phyloP scores from a whole-genome alignment of 306 rosid species.

The Cucumis melo region DNA sequence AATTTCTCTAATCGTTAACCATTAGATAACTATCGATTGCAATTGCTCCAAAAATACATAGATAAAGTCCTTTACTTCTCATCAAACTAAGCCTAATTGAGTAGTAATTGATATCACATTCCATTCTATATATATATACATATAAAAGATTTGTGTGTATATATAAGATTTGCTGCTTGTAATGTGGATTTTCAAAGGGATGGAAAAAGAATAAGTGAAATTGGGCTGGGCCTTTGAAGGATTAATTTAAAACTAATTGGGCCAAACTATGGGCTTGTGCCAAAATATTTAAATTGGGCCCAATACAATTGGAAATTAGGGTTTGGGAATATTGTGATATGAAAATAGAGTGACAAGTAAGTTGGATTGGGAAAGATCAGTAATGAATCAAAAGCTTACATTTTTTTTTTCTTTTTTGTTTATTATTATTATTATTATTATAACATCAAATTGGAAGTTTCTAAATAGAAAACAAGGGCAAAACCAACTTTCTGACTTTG shows the following conservation, averaged over 20 bases:
- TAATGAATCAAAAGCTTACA: not conserved
- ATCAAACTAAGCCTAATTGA: too few species aligned
- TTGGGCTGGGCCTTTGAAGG: not conserved
- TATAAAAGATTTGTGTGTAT: too few species aligned
- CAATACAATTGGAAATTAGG: not conserved
- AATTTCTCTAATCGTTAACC: too few species aligned
- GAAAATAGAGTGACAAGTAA: not conserved
- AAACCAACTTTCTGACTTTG: conserved; percentile 6
- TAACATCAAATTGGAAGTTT: conserved; percentile 2
- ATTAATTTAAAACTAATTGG: not conserved
- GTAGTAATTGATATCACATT: too few species aligned
- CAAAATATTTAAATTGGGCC: not conserved
- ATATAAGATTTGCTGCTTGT: too few species aligned
- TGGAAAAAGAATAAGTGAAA: too few species aligned
- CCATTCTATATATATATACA: too few species aligned
- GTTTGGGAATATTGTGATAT: not conserved
- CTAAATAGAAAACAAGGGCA: not conserved
- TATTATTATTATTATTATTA: not conserved
- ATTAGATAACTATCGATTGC: too few species aligned
- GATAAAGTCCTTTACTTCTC: too few species aligned
- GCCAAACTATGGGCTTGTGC: not conserved
- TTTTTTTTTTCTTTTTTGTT: too few species aligned
- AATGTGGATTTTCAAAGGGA: too few species aligned
- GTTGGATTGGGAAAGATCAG: not conserved
- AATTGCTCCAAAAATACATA: too few species aligned